phyloP scores from a whole-genome alignment of 75 land plant genomes.

The Cunninghamia lanceolata region DNA sequence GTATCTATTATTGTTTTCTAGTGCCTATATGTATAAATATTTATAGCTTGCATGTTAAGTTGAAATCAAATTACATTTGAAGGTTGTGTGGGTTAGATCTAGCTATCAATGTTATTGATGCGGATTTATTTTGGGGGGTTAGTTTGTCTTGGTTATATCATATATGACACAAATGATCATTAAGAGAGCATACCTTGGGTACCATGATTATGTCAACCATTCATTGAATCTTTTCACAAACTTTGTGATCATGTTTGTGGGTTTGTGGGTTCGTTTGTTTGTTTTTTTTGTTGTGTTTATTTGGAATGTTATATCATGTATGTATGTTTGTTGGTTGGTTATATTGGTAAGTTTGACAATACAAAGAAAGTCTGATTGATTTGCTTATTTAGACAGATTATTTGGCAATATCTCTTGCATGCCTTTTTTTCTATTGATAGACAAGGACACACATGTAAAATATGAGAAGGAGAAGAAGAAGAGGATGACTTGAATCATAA shows the following conservation, averaged over 20 bases:
- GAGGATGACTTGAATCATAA: slow-evolving; percentile 19
- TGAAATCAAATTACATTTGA: not conserved
- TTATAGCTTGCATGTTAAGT: no score
- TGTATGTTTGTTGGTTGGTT: slow-evolving; percentile 56
- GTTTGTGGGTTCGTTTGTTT: no score
- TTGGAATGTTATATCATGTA: no score
- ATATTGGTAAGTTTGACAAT: no score
- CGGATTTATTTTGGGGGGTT: slow-evolving; percentile 83
- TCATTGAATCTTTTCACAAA: slow-evolving; percentile 79
- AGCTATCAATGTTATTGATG: not conserved
- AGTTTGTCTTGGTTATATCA: slow-evolving; percentile 75
- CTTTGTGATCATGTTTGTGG: slow-evolving; percentile 78
- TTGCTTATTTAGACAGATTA: no score
- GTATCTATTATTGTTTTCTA: slow-evolving; percentile 21
- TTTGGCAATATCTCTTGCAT: not conserved
- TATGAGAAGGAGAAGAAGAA: slow-evolving; percentile 46
- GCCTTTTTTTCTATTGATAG: slow-evolving; percentile 19
- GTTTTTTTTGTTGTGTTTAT: no score
- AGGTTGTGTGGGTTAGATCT: not conserved
- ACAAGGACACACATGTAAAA: slow-evolving; percentile 45
- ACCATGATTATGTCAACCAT: slow-evolving; percentile 79
- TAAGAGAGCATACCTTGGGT: slow-evolving; percentile 84
- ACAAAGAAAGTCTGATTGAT: not conserved
- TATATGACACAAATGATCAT: slow-evolving; percentile 83
- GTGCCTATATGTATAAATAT: no score